Percentiles rank a stretch among this genome's conserved stretches.
Evolutionary conservation across 129 eudicot species (phyloP).

Genomic region (carrot (Daucus carota)): DH1_v3.0 NC_030389.2:34110001-34110500

Average conservation of each 20-base stretch:
- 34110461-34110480: constrained; percentile 80
- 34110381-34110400: constrained; percentile 71
- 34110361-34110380: constrained; percentile 63
- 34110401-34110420: constrained; percentile 45
- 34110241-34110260: background rate
- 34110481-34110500: constrained; percentile 72
- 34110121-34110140: constrained; percentile 56
- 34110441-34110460: constrained; percentile 69
- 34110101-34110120: constrained; percentile 82
- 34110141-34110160: constrained; percentile 72
- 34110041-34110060: constrained; percentile 76
- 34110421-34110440: constrained; percentile 44
- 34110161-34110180: constrained; percentile 39
- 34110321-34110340: constrained; percentile 58
- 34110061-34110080: constrained; percentile 88
- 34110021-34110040: constrained; percentile 67
- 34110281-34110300: constrained; percentile 63
- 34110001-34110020: constrained; percentile 92
- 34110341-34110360: constrained; percentile 56
- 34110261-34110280: background rate
- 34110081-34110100: constrained; percentile 73
- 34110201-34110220: background rate
- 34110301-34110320: constrained; percentile 89
- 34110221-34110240: background rate
- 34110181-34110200: background rate